Base-by-base conservation (phyloP, 108 stramenopile species). In the Schizochytrium sp. region DNA sequence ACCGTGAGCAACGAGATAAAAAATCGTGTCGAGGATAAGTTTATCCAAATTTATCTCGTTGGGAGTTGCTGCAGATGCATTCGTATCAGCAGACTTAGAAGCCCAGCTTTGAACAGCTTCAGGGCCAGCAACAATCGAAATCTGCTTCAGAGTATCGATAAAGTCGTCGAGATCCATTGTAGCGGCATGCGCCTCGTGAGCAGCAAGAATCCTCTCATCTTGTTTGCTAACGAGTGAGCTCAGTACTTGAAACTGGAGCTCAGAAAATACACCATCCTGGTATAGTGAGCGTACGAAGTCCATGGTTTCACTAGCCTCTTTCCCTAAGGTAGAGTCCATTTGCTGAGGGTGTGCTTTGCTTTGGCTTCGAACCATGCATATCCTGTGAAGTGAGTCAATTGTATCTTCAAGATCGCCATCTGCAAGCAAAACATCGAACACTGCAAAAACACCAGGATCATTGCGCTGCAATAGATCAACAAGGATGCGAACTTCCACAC, bases 111-210 rank as follows among this genome's bases (percentile, higher is more conserved):
- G 47, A 47, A 83, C 47, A 10, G 53, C 50, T 40, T 83, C 76
- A n/a, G 76, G 76, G 4, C 50, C 76, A 38, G 76, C 76, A 15
- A 83, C 47, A 2, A 83, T 38, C 28, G 76, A 83, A 40, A 83
- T 83, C n/a, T 49, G 47, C 28, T 83, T 83, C 17, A 83, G 47
- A 8, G 76, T 83, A 53, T 83, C 76, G 47, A 83, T 83, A 53
- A 83, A 55, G 53, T 83, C 76, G 5, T 83, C 76, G 1, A 83
- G 13, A 42, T 83, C 76, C 50, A 49, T 83, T n/a, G 76, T 83
- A 19, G 76, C 76, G 8, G 50, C 47, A 53, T 83, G 53, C 15
- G 76, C 28, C 76, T 83, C 76, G 28, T 83, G 53, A 17, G 76
- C 76, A 8, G 76, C 76, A 5, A 55, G 47, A 28, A 55, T 55